A percentile compares a stretch with the other conserved stretches of the same genome.
Evolutionary conservation across 2,329 filamentous ascomycete genomes (phyloP).

Genomic region (Diaporthe nobilis): DNA sequence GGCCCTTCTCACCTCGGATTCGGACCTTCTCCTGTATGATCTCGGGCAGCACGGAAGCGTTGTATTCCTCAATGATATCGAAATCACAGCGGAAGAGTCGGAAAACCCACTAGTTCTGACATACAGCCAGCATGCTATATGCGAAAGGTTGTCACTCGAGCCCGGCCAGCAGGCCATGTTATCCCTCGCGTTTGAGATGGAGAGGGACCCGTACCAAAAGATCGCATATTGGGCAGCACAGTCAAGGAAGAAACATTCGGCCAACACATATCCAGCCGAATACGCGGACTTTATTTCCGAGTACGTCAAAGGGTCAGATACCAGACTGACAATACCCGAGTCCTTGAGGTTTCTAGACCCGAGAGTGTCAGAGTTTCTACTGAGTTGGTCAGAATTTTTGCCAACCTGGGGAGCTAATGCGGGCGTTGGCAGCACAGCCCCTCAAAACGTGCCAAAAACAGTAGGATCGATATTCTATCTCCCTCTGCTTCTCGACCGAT

Average conservation of each 20-base stretch:
- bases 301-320: constrained; percentile 33
- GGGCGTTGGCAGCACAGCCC: neutral
- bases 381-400: constrained; percentile 47
- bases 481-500: constrained; percentile 57
- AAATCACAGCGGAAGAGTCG: constrained; percentile 46
- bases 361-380: constrained; percentile 46
- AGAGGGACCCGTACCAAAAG: constrained; percentile 46
- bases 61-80: constrained; percentile 77
- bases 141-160: constrained; percentile 46
- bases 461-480: constrained; percentile 54
- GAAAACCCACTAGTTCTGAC: constrained; percentile 45
- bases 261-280: constrained; percentile 39
- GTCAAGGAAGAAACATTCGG: constrained; percentile 43
- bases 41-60: constrained; percentile 74
- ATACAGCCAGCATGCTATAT: constrained; percentile 46
- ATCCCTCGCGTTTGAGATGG: constrained; percentile 52
- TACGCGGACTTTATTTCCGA: constrained; percentile 48
- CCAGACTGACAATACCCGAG: neutral
- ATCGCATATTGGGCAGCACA: constrained; percentile 45
- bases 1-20: constrained; percentile 84
- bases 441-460: constrained; percentile 36
- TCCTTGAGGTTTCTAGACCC: constrained; percentile 48
- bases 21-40: constrained; percentile 84
- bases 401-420: constrained; percentile 42
- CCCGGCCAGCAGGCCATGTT: constrained; percentile 44